Evolutionary conservation across 2,329 filamentous ascomycete genomes (phyloP).

Genomic region (Cladosporium sp.): DNA sequence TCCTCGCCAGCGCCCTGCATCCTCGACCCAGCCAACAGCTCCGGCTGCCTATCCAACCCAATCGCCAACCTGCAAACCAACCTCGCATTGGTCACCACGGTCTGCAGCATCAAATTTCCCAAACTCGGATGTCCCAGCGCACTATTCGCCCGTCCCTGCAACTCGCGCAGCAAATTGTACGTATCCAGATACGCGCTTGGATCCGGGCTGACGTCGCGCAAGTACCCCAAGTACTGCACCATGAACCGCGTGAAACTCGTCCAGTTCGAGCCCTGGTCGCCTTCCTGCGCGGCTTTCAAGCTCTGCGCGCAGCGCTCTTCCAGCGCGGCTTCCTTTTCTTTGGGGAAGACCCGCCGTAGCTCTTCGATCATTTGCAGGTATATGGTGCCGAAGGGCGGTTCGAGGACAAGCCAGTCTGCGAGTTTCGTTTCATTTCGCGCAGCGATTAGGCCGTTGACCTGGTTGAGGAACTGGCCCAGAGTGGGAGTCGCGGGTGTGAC

Average conservation of each 20-base stretch:
- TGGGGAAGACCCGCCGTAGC: constrained; percentile 62
- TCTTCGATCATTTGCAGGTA: constrained; percentile 71
- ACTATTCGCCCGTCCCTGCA: constrained; percentile 81
- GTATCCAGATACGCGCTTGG: constrained; percentile 73
- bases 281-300: constrained; percentile 66
- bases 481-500: constrained; percentile 65
- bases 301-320: constrained; percentile 64
- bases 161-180: constrained; percentile 70
- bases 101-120: constrained; percentile 79
- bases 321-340: constrained; percentile 53
- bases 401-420: constrained; percentile 71
- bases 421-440: constrained; percentile 66
- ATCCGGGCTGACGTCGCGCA: constrained; percentile 79
- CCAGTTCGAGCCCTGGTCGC: constrained; percentile 69
- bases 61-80: constrained; percentile 82
- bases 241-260: constrained; percentile 76
- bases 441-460: constrained; percentile 64
- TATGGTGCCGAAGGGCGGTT: constrained; percentile 67
- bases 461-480: constrained; percentile 67
- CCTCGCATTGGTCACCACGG: constrained; percentile 78
- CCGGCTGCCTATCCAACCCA: constrained; percentile 76
- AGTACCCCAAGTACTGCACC: constrained; percentile 76
- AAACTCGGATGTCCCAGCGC: constrained; percentile 78
- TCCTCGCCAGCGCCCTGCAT: constrained; percentile 47
- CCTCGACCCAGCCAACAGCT: constrained; percentile 69